Evolutionary conservation across 768 basidiomycete genomes (phyloP).

Genomic region (Lyophyllum shimeji): DNA sequence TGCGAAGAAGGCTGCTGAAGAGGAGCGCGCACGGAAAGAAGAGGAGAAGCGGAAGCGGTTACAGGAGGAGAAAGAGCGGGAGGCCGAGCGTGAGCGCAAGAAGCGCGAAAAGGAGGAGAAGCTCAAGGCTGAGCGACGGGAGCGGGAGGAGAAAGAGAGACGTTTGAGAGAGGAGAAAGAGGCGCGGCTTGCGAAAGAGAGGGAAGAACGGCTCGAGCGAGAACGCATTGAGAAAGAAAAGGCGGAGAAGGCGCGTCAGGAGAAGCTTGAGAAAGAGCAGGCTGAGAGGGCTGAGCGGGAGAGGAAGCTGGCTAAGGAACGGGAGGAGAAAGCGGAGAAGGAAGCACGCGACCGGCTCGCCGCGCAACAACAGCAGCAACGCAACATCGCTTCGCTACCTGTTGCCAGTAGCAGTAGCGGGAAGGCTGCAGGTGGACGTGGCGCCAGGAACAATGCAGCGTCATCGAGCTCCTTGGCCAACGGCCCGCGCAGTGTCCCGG

Average conservation of each 20-base stretch:
- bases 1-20: conserved; percentile 72
- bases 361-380: conserved; percentile 50
- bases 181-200: conserved; percentile 63
- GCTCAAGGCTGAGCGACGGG: conserved; percentile 69
- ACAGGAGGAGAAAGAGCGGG: conserved; percentile 79
- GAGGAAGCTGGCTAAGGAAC: conserved; percentile 31
- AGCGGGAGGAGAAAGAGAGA: conserved; percentile 64
- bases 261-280: conserved; percentile 36
- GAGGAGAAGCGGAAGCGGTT: conserved; percentile 78
- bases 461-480: conserved; percentile 43
- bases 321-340: conserved; percentile 27
- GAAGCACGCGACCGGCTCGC: conserved; percentile 29
- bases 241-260: conserved; percentile 30
- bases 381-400: conserved; percentile 38
- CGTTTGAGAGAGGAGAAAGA: conserved; percentile 69
- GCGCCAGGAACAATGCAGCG: conserved; percentile 42
- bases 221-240: conserved; percentile 44
- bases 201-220: conserved; percentile 52
- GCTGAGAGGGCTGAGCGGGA: conserved; percentile 38
- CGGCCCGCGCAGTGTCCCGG: conserved; percentile 19
- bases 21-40: conserved; percentile 80
- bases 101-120: conserved; percentile 75
- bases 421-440: conserved; percentile 42
- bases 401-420: conserved; percentile 20
- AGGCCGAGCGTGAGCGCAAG: conserved; percentile 73